Base-by-base conservation (phyloP, 441 rosid species). In the Adansonia rubrostipa region DNA sequence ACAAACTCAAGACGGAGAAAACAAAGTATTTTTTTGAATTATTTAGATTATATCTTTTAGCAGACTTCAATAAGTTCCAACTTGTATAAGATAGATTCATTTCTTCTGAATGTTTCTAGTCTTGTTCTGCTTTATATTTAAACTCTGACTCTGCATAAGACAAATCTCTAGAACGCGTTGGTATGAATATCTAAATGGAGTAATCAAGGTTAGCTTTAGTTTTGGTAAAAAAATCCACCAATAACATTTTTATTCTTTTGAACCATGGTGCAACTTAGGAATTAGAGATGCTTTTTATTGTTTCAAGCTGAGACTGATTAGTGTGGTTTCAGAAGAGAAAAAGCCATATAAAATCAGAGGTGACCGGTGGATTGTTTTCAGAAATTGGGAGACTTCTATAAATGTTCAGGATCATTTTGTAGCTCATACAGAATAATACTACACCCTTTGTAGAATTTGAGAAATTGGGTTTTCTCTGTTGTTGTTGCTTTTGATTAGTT, bases 1-100 rank as follows among this genome's bases (percentile, higher is more conserved):
- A 81, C 92, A 40, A 90, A 86, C 89, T 70, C 77, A 44, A 53
- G 88, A 76, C 90, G 92, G 91, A 86, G 64, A 81, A 58, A 74
- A 51, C 90, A 63, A 84, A 58, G 86, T 51, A 56, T 42, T 56
- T 3, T 36, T 36, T 36, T 36, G 0, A 36, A 36, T 36, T 28
- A 28, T 28, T 2, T 28, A 28, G 61, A 6, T 61, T 71, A 75
- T 73, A 10, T 72, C 48, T 71, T 76, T 15, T 76, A 69, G n/a
- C 77, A 60, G 71, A 6, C 74, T 44, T 67, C 77, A n/a, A 36
- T 53, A 48, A 22, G 54, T 69, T 64, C 14, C n/a, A 47, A 74
- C 54, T 28, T 36, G 24, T 11, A 20, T 71, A 28, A 56, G 11
- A 69, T 14, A 19, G 42, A 45, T 69, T 22, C 58, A 53, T 53